phyloP scores from a whole-genome alignment of 2,329 filamentous ascomycete species.

The Rhinocladiella similis region DNA sequence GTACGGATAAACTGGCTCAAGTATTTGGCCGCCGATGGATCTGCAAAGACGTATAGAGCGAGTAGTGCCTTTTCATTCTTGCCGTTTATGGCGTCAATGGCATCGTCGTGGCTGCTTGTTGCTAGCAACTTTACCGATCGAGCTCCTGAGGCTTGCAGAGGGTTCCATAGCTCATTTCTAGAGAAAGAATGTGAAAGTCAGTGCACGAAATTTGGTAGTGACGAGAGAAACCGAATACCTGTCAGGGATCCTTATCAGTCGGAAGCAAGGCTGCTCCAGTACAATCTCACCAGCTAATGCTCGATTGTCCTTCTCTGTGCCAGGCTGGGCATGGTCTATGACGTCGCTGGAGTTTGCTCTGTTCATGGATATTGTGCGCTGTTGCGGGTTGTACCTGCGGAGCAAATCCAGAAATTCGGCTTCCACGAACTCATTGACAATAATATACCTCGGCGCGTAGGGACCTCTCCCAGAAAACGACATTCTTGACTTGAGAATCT shows the following conservation, averaged over 20 bases:
- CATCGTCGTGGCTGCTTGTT: slow-evolving; percentile 55
- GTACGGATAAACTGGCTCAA: slow-evolving; percentile 57
- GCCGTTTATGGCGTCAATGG: slow-evolving; percentile 48
- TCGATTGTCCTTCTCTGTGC: too few species aligned
- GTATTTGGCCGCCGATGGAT: slow-evolving; percentile 56
- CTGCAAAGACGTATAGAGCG: slow-evolving; percentile 56
- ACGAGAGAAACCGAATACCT: too few species aligned
- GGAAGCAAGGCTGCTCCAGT: too few species aligned
- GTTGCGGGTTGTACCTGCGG: neutral
- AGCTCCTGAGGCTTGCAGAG: neutral
- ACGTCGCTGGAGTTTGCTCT: too few species aligned
- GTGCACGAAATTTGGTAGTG: too few species aligned
- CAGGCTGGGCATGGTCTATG: neutral
- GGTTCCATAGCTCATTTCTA: neutral
- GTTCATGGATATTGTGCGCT: too few species aligned
- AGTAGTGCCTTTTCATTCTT: slow-evolving; percentile 33
- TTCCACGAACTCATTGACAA: slow-evolving; percentile 62
- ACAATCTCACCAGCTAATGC: too few species aligned
- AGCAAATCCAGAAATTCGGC: neutral
- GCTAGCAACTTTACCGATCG: slow-evolving; percentile 39
- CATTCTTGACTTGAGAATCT: slow-evolving; percentile 56
- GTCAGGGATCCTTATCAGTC: too few species aligned
- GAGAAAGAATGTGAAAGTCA: too few species aligned
- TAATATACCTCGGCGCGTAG: slow-evolving; percentile 61
- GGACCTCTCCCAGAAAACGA: slow-evolving; percentile 57